Conservation (phyloP, 2,329 filamentous ascomycete genomes). For the Alternaria postmessia region DNA sequence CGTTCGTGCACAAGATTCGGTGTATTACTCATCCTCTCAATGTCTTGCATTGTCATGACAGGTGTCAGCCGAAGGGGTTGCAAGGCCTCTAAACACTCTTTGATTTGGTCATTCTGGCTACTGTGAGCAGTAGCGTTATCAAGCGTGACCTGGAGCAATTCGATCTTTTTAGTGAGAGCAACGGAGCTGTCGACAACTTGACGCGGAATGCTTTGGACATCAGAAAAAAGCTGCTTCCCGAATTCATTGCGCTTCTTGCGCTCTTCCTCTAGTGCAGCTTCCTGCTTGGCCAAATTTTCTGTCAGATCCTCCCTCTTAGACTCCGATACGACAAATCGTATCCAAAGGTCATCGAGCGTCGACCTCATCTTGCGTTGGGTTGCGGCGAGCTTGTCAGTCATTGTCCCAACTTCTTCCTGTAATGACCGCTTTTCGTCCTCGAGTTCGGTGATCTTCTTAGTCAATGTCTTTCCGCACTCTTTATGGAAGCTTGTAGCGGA, state of each 20-base stretch:
- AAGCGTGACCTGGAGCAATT: constrained; percentile 20
- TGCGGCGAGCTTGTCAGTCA: constrained; percentile 19
- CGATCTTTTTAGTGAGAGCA: constrained; percentile 26
- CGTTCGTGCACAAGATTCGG: constrained; percentile 31
- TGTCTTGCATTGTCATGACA: constrained; percentile 29
- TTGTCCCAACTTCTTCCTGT: constrained; percentile 17
- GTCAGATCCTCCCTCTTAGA: constrained; percentile 21
- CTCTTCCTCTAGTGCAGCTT: constrained; percentile 28
- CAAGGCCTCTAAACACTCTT: constrained; percentile 31
- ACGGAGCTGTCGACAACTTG: constrained; percentile 20
- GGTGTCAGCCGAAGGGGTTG: constrained; percentile 25
- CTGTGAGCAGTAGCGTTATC: constrained; percentile 6
- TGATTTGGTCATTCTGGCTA: constrained; percentile 7
- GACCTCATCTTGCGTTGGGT: constrained; percentile 23
- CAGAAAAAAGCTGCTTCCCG: constrained; percentile 30
- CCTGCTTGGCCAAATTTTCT: constrained; percentile 21
- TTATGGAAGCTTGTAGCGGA: constrained; percentile 17
- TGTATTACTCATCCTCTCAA: constrained; percentile 34
- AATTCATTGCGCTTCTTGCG: constrained; percentile 29
- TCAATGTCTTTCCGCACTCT: constrained; percentile 19
- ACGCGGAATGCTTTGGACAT: constrained; percentile 24
- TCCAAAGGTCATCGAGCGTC: constrained; percentile 27
- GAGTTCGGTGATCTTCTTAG: constrained; percentile 29
- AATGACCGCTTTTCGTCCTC: constrained; percentile 32
- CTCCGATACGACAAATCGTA: constrained; percentile 20